Evolutionary conservation across 2,329 filamentous ascomycete genomes (phyloP), one percentile per base, ranked within the genome.

Genomic region (Daldinia sp.): DNA sequence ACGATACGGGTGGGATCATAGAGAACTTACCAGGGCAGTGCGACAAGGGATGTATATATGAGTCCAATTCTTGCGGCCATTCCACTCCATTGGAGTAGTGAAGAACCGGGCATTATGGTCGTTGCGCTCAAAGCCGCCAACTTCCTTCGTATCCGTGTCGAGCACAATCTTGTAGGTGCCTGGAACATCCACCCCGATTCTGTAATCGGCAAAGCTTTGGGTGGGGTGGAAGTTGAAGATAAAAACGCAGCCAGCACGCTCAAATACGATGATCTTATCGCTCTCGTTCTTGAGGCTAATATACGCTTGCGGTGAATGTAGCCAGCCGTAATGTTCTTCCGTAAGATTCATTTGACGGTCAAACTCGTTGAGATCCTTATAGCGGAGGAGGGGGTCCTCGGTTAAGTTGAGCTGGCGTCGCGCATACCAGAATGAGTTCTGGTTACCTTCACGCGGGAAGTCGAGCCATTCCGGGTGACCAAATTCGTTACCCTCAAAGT

Each of bases 381-480:
- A 99, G 10, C 95, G 91, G 32, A 99, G 86, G 10, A 97, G 82
- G 0, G 82, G 70, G 75, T 99, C 95, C 54, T 97, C 93, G 0
- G 93, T 89, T 13, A 99, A 86, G 78, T 99, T 98, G 70, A 97
- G 88, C 77, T 97, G 94, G 61, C 95, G 90, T 19, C 95, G 88
- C 2, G 94, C 94, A 75, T 97, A 97, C 88, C 92, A 94, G 83
- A 94, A 97, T 45, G 91, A 95, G 79, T 97, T 96, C 73, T 89
- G 81, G 79, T 97, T 97, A 61, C 95, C 95, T 73, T 90, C 93
- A 52, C 95, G 91, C 3, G 95, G 95, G 78, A 99, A 99, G 77
- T 99, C 95, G 35, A 99, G 90, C 95, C 95, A 99, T 78, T 99
- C 95, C 0, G 95, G 95, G 75, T 99, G 95, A 0, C 95, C 95